Evolutionary conservation across 2,329 filamentous ascomycete species (phyloP), one percentile per base, ranked within the genome.

Genomic region (Monilinia fructicola): DNA sequence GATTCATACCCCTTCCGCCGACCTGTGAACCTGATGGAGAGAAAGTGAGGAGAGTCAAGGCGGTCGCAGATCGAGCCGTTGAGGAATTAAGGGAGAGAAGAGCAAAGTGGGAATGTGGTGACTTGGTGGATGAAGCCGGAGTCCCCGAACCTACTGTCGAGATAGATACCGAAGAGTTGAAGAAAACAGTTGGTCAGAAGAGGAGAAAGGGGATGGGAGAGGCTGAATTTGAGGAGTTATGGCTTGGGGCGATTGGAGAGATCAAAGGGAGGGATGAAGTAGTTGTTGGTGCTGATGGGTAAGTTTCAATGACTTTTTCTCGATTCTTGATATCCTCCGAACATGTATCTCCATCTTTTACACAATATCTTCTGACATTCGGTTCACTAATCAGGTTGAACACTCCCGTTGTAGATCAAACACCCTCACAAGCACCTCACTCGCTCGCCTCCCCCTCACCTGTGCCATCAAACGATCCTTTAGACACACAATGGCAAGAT

Each of bases 1-100:
- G 95, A 0, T 75, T 96, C 4, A 75, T 98, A 6, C 95, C 95
- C 10, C 80, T 99, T 11, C 88, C 93, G 7, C 94, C 96, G 1
- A 93, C 92, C 5, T 99, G 95, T 78, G 94, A 97, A 78, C 91
- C 95, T 0, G 96, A 99, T 77, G 93, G 93, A 68, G 92, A 96
- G 74, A 97, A 97, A 78, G 92, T 90, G 10, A 87, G 92, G 50
- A 90, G 91, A 23, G 90, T 98, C 59, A 92, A 94, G 74, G 87
- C 89, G 26, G 92, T 99, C 21, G 92, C 93, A 10, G 90, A 98
- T 76, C 90, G 89, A 77, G 93, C 91, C 1, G 85, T 98, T 4
- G 92, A 97, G 73, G 90, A 93, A 73, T 84, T 99, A 59, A 86
- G 95, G 64, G 87, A 96, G 71, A 88, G 91, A 52, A 88, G 92